Conservation (phyloP, 345 rosid species). For the Hypericum androsaemum region DNA sequence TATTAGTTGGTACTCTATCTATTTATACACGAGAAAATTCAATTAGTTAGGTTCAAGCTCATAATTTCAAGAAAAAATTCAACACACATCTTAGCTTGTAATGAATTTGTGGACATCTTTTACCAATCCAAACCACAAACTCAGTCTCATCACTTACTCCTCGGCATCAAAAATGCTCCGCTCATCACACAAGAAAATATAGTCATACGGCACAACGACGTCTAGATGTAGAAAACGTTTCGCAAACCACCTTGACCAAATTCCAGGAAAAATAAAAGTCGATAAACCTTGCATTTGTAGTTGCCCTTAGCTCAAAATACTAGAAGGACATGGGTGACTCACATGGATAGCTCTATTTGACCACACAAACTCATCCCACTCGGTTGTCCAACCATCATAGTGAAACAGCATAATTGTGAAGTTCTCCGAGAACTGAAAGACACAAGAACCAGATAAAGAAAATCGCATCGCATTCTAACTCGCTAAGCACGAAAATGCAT, state of each 20-base stretch:
- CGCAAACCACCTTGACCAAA: constrained; percentile 71
- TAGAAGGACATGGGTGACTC: constrained; percentile 23
- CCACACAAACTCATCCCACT: constrained; percentile 96
- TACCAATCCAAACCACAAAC: background rate
- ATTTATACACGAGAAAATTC: no score
- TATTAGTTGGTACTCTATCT: no score
- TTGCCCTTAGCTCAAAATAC: background rate
- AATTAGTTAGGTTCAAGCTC: no score
- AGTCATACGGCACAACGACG: constrained; percentile 72
- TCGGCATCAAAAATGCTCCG: constrained; percentile 75
- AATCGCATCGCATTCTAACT: no score
- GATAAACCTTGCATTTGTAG: constrained; percentile 3
- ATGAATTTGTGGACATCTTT: no score
- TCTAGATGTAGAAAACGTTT: constrained; percentile 97
- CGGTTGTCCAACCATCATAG: constrained; percentile 72
- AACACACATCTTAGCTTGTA: no score
- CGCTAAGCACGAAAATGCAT: no score
- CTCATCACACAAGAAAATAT: constrained; percentile 92
- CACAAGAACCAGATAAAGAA: no score
- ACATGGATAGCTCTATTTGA: constrained; percentile 86
- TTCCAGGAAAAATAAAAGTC: constrained; percentile 7
- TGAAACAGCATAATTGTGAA: constrained; percentile 85
- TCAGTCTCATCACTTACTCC: constrained; percentile 39
- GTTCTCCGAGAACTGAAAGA: constrained; percentile 94
- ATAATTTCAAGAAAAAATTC: no score